Evolutionary conservation across 2,329 filamentous ascomycete genomes (phyloP).

Genomic region (Alternaria sp.): DNA sequence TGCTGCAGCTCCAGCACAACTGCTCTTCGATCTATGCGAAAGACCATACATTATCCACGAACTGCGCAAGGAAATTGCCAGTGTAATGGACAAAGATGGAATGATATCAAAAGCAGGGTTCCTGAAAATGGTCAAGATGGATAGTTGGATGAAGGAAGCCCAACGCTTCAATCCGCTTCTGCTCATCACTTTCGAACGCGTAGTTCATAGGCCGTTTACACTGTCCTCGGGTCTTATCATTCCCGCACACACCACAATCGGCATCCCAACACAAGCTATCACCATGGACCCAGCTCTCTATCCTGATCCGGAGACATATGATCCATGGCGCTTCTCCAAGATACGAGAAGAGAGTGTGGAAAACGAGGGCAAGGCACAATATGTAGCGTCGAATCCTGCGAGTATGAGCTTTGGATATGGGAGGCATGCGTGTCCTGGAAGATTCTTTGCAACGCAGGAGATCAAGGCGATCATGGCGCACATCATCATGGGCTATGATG

Average conservation of each 20-base stretch:
- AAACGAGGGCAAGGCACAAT: not conserved
- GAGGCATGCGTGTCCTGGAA: not conserved
- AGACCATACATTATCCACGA: constrained; percentile 3
- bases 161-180: constrained; percentile 2
- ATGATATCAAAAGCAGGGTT: not conserved
- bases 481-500: not conserved
- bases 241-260: not conserved
- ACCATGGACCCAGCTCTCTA: not conserved
- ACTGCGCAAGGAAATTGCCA: not conserved
- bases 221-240: not conserved
- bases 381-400: not conserved
- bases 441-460: constrained; percentile 3
- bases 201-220: not conserved
- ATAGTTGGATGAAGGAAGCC: constrained; percentile 1
- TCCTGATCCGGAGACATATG: not conserved
- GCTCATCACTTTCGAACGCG: not conserved
- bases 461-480: not conserved
- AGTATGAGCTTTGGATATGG: constrained; percentile 2
- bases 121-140: not conserved
- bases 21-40: not conserved
- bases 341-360: not conserved
- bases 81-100: not conserved
- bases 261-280: not conserved
- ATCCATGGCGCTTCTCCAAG: not conserved
- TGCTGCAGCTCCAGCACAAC: constrained; percentile 1